Conservation (phyloP, 148 eudicot genomes). For the Beta vulgaris region DNA sequence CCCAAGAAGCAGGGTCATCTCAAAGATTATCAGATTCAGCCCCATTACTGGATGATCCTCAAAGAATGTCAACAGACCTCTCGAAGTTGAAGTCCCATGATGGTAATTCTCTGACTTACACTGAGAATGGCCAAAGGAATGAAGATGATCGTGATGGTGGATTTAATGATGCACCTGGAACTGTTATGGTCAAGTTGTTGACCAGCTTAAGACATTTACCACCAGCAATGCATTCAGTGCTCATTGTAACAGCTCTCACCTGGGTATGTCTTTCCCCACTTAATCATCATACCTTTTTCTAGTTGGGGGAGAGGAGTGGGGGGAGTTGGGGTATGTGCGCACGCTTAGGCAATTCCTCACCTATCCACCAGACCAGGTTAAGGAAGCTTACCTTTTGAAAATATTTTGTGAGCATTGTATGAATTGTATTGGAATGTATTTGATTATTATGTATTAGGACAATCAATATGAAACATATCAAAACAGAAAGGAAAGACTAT, state of each 20-base stretch:
- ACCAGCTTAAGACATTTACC: constrained; percentile 94
- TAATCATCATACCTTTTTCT: neutral
- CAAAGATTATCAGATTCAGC: constrained; percentile 64
- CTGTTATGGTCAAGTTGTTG: constrained; percentile 79
- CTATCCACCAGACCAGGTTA: neutral
- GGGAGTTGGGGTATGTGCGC: too few species aligned
- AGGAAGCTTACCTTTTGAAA: neutral
- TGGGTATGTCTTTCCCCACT: constrained; percentile 57
- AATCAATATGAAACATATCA: neutral
- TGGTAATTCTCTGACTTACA: constrained; percentile 24
- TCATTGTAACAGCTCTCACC: constrained; percentile 81
- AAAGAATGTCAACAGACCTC: constrained; percentile 35
- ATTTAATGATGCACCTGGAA: constrained; percentile 68
- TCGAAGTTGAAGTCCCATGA: constrained; percentile 45
- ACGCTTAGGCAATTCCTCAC: neutral
- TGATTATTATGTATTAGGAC: neutral
- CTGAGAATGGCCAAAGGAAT: constrained; percentile 27
- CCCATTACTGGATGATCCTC: constrained; percentile 63
- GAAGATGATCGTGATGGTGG: constrained; percentile 42
- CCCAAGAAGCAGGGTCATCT: constrained; percentile 44
- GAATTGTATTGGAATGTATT: neutral
- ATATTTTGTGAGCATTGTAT: neutral
- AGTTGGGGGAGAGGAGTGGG: neutral
- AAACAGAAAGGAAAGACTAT: neutral
- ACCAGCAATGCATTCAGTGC: constrained; percentile 84